Evolutionary conservation across 1,284 basidiomycete genomes (phyloP).

Genomic region (Ustilago cynodontis): DNA sequence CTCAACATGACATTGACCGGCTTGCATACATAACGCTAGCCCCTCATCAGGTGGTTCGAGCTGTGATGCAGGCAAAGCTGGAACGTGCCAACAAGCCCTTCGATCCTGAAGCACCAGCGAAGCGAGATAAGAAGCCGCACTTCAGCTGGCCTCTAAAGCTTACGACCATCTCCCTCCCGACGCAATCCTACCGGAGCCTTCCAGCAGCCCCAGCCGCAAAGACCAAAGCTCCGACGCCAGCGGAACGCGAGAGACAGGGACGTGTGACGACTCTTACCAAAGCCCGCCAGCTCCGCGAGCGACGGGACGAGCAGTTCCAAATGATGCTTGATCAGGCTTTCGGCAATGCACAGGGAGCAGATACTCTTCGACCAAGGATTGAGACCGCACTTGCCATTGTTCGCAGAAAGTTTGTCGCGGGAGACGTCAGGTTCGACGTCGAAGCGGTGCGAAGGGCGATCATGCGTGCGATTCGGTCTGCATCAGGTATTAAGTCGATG

Average conservation of each 20-base stretch:
- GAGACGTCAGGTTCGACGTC: conserved; percentile 29
- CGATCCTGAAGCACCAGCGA: not conserved
- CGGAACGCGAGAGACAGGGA: conserved; percentile 34
- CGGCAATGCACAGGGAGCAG: conserved; percentile 16
- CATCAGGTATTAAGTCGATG: conserved; percentile 28
- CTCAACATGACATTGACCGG: conserved; percentile 27
- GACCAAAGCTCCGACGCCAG: conserved; percentile 11
- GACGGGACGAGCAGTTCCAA: conserved; percentile 32
- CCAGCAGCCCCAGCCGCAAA: not conserved
- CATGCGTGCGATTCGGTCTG: conserved; percentile 25
- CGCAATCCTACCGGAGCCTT: conserved; percentile 6
- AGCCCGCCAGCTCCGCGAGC: conserved; percentile 40
- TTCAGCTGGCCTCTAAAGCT: conserved; percentile 44
- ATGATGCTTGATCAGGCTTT: conserved; percentile 35
- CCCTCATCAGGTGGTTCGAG: conserved; percentile 27
- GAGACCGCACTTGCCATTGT: conserved; percentile 30
- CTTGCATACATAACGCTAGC: conserved; percentile 31
- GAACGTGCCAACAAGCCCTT: conserved; percentile 7
- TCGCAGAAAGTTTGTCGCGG: conserved; percentile 36
- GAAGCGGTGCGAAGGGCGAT: conserved; percentile 34
- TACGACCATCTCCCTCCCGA: conserved; percentile 24
- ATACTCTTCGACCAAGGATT: conserved; percentile 33
- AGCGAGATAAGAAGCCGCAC: conserved; percentile 8
- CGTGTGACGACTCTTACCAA: conserved; percentile 40
- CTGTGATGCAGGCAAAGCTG: conserved; percentile 15